Evolutionary conservation across 495 filamentous ascomycete genomes (phyloP).

Genomic region (Lasiosphaeria miniovina): DNA sequence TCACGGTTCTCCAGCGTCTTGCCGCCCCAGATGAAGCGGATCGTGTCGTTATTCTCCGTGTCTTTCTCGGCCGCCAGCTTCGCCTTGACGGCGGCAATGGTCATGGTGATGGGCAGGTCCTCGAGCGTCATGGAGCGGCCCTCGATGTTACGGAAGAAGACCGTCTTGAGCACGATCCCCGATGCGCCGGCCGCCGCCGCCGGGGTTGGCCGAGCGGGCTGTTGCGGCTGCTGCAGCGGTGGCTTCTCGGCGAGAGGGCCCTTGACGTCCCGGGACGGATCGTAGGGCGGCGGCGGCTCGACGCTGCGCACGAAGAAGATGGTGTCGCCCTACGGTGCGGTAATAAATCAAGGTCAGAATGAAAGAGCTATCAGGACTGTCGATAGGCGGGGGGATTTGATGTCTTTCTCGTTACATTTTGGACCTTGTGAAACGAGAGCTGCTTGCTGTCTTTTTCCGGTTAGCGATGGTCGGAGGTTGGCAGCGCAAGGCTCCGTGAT

Average conservation of each 20-base stretch:
- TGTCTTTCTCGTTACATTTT: not conserved
- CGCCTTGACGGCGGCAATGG: not conserved
- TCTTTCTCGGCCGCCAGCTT: not conserved
- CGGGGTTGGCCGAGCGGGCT: not conserved
- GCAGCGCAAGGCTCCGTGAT: no score
- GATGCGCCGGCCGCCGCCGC: not conserved
- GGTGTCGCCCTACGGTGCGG: not conserved
- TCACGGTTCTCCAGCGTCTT: not conserved
- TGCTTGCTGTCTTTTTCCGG: not conserved
- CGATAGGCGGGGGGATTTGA: not conserved
- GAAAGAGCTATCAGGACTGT: not conserved
- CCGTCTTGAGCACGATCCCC: not conserved
- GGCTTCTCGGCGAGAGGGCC: not conserved
- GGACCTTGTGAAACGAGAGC: not conserved
- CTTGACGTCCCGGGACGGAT: not conserved
- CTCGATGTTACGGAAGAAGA: not conserved
- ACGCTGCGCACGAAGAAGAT: slow-evolving; percentile 1
- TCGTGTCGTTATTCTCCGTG: not conserved
- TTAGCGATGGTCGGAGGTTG: not conserved
- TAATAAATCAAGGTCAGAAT: not conserved
- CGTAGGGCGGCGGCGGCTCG: not conserved
- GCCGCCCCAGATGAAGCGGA: not conserved
- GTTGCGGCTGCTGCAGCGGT: not conserved
- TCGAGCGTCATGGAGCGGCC: not conserved
- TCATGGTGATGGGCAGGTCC: not conserved